Base-by-base conservation (phyloP, 2,329 filamentous ascomycete species). In the Aureobasidium sp. region DNA sequence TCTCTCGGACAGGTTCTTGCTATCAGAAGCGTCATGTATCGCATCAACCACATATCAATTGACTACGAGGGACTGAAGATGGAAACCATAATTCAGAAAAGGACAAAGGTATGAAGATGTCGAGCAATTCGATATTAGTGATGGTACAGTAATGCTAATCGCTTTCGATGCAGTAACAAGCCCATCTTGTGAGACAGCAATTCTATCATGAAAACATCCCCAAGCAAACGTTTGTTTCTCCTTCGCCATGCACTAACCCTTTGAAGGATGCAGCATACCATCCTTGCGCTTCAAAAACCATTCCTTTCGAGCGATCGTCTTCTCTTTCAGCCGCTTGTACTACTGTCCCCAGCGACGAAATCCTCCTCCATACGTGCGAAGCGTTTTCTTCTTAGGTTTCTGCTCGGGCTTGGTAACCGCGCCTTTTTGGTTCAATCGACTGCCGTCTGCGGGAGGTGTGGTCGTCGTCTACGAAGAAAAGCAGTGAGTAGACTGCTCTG, bases 401-500 rank as follows among this genome's bases (percentile, higher is more conserved):
- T 27, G 39, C 39, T 56, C 33, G 27, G 17, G 52, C 52, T 56
- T 56, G n/a, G 39, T n/a, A 24, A 56, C 37, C 22, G 52, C 52
- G 24, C 52, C 39, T 22, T 44, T 42, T 7, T 56, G 24, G 27
- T 15, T 56, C 39, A 56, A 56, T 31, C 52, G 52, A 44, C 2
- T n/a, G 9, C n/a, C 29, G 35, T 19, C 19, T 22, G 6, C 4
- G 24, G 19, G 5, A 15, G 33, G 19, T 27, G 33, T 39, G 24
- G 17, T 22, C 2, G 17, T 56, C 39, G 37, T 44, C 52, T 56
- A 44, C 6, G 39, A 44, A 44, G 52, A 56, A 33, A 56, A 56
- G 52, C 52, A 56, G 52, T 56, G 52, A 56, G 52, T 56, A 56
- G 24, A 56, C 52, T 56, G 52, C 52, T 56, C 52, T 44, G 17